Conservation (phyloP, 2,329 filamentous ascomycete genomes). For the Hypoxylon sp. region DNA sequence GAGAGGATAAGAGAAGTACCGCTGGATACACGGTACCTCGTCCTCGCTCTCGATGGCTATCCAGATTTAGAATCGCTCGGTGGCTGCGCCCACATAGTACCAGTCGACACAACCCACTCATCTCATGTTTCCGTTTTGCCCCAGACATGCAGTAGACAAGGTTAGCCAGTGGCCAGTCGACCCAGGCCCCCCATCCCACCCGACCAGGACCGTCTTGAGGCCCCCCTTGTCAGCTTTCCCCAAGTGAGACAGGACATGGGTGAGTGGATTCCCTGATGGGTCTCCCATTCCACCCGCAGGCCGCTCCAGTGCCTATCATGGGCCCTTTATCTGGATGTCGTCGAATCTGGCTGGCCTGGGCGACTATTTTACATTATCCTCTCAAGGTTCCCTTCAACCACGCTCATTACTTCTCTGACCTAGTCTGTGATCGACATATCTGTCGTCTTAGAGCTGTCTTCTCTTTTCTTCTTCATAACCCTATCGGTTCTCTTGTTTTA, state of each 20-base stretch:
- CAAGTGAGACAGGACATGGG: conserved; percentile 62
- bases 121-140: conserved; percentile 54
- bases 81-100: conserved; percentile 43
- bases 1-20: conserved; percentile 26
- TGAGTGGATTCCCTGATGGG: conserved; percentile 44
- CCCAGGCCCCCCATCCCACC: no score
- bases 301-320: conserved; percentile 50
- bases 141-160: conserved; percentile 52
- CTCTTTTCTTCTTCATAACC: conserved; percentile 47
- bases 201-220: conserved; percentile 44
- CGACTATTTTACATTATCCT: conserved; percentile 46
- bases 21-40: conserved; percentile 38
- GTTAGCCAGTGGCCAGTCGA: conserved; percentile 37
- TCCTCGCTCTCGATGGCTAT: conserved; percentile 33
- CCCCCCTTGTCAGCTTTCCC: conserved; percentile 53
- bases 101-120: conserved; percentile 46
- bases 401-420: conserved; percentile 44
- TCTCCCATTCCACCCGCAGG: conserved; percentile 49
- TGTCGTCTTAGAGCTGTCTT: conserved; percentile 43
- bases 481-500: conserved; percentile 48
- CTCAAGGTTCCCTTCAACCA: conserved; percentile 46
- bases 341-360: conserved; percentile 48
- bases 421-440: conserved; percentile 48
- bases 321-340: conserved; percentile 51
- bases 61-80: conserved; percentile 47